Base-by-base conservation (phyloP, 306 rosid species). In the Citrullus mucosospermus region DNA sequence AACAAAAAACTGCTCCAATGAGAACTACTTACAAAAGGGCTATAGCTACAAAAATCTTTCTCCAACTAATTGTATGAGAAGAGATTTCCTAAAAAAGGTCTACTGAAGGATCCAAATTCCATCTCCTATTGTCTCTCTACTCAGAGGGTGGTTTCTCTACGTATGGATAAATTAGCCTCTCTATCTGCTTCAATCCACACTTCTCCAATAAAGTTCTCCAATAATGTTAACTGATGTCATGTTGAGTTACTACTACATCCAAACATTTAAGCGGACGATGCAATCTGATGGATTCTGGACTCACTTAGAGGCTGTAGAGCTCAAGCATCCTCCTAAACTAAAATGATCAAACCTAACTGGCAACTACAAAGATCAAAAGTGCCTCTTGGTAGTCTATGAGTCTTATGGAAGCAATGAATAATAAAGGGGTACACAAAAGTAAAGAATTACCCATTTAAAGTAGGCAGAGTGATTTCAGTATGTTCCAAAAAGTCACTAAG, bases 371-470 rank as follows among this genome's bases (percentile, higher is more conserved):
- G 55, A 18, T 68, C 0, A 20, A 68, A 14, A 66, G 41, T 68
- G 74, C 28, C 53, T 39, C 73, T 68, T n/a, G 9, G 74, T 22
- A 43, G 34, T 20, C 5, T 20, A 20, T 12, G 75, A 68, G 55
- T 68, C 75, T 12, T 22, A 43, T 32, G 57, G 9, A 46, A 48
- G 58, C 14, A 48, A 25, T 46, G 10, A 76, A 57, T 20, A 22
- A 59, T 10, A 44, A 43, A 79, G n/a, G 18, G 30, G 53, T 8
- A 54, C 46, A 1, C n/a, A 38, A 63, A 75, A 6, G 77, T 30
- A 79, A 62, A 56, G 51, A 59, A 50, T 76, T 88, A 93, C 98
- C 98, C 98, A 82, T 93, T 91, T 85, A 93, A 83, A 75, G 93
- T 93, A 82, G 97, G 98, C 66, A 93, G 30, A 2, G 91, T 88